A percentile compares a stretch with the other conserved stretches of the same genome.
These are phyloP conservation scores for Evernia prunastri DNA, from an alignment of 495 filamentous ascomycete species.

Conservation along the genomic window DNA sequence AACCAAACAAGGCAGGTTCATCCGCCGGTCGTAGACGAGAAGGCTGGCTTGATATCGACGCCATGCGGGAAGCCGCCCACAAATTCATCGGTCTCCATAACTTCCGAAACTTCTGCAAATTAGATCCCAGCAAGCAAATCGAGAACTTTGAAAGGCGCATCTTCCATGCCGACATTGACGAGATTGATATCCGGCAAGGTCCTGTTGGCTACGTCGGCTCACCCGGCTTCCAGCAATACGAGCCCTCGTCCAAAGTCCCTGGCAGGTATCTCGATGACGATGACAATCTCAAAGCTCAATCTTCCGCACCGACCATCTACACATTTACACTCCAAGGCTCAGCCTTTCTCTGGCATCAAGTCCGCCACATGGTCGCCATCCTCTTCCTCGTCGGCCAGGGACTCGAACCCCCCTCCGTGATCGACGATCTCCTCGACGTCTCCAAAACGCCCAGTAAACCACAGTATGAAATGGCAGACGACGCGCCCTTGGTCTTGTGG, in stretches of 20 bases:
- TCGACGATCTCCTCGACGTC: conserved; percentile 67
- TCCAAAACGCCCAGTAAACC: conserved; percentile 63
- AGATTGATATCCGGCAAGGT: conserved; percentile 46
- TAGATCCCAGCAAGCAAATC: conserved; percentile 81
- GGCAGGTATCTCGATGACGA: background rate
- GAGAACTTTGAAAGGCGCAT: conserved; percentile 72
- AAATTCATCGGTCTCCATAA: conserved; percentile 78
- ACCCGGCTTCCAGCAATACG: conserved; percentile 13
- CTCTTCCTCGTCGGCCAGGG: conserved; percentile 90
- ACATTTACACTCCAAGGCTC: conserved; percentile 79
- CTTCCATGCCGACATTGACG: conserved; percentile 67
- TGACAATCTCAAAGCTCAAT: background rate
- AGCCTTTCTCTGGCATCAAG: conserved; percentile 98
- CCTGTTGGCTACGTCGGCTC: conserved; percentile 16
- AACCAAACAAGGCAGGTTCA: background rate
- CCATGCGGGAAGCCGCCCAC: conserved; percentile 76
- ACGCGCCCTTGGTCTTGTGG: conserved; percentile 87
- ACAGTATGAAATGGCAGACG: conserved; percentile 81
- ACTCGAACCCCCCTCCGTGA: conserved; percentile 65
- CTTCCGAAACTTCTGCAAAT: conserved; percentile 93
- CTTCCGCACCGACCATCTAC: conserved; percentile 59
- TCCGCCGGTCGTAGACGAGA: conserved; percentile 32
- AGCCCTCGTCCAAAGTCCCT: conserved; percentile 22
- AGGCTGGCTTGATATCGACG: conserved; percentile 71
- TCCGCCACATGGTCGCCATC: conserved; percentile 81